Base-by-base conservation (phyloP, 2,329 filamentous ascomycete genomes). In the Cladosporium cucumerinum region DNA sequence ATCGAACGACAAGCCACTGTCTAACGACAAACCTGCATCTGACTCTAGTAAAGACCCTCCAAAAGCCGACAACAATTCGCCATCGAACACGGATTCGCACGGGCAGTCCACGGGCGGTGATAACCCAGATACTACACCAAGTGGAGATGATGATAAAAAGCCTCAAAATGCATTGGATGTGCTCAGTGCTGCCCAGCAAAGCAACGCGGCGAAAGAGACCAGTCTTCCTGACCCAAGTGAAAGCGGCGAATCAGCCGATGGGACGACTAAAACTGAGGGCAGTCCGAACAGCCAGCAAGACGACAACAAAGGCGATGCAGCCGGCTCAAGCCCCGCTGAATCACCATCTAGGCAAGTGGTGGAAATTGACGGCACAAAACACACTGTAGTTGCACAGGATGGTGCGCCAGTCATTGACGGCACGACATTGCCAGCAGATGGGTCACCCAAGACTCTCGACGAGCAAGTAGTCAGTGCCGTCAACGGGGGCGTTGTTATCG, bases 301-400 rank as follows among this genome's bases (percentile, higher is more conserved):
- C 32, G 16, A n/a, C n/a, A n/a, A n/a, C n/a, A n/a, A n/a, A n/a
- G n/a, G 16, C 18, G 25, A 26, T 1, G 32, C 39, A n/a, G 16
- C 36, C 14, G 36, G 55, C 34, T 46, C 55, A 7, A 8, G 5
- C 21, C 1, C 21, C 16, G 16, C 34, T 21, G 21, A 51, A 5
- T 6, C 25, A 61, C 8, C 11, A 28, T 23, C 58, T 5, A 14
- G 21, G 14, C 58, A 61, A 39, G 46, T 61, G 10, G 23, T 61
- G 11, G 21, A 26, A 11, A 14, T 61, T 12, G 30, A 28, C 8
- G 58, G 58, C 11, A 18, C 28, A 25, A 52, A 25, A 25, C 58
- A 67, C 58, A 59, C 49, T 65, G 57, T 66, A 68, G 57, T 82
- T 82, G 72, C 79, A 84, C 69, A 76, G 89, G 79, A 91, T 92